Evolutionary conservation across 2,329 filamentous ascomycete species (phyloP).

Genomic region (Hypoxylon sp.): DNA sequence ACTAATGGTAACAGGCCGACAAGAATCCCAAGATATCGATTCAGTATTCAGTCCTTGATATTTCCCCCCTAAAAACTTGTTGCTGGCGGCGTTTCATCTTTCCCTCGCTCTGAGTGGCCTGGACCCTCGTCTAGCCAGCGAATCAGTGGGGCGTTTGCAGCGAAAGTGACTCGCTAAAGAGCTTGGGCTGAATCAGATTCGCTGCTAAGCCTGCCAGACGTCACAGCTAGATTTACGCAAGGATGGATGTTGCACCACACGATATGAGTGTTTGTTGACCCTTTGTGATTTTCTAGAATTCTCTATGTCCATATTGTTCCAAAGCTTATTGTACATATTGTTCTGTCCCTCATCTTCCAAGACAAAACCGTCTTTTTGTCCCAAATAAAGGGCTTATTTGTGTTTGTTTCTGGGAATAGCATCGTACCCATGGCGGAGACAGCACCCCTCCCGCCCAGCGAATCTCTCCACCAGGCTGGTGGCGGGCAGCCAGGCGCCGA

Average conservation of each 20-base stretch:
- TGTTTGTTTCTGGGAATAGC: constrained; percentile 9
- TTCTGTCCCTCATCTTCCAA: neutral
- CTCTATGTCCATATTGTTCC: constrained; percentile 23
- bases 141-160: constrained; percentile 37
- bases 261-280: constrained; percentile 26
- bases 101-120: constrained; percentile 27
- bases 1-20: constrained; percentile 4
- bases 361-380: neutral
- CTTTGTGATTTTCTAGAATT: constrained; percentile 23
- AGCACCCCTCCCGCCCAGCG: constrained; percentile 46
- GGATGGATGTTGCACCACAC: constrained; percentile 24
- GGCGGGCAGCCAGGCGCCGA: constrained; percentile 62
- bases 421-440: constrained; percentile 46
- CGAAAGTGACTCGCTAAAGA: constrained; percentile 34
- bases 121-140: constrained; percentile 31
- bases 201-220: constrained; percentile 32
- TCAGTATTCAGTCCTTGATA: constrained; percentile 9
- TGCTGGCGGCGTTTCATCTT: constrained; percentile 38
- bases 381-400: neutral
- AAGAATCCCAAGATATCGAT: constrained; percentile 4
- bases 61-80: constrained; percentile 34
- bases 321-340: neutral
- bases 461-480: constrained; percentile 62
- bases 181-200: constrained; percentile 43
- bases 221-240: constrained; percentile 33